A percentile compares a stretch with the other conserved stretches of the same genome.
Evolutionary conservation across 345 rosid genomes (phyloP).

Genomic region (Pistacia vera): DNA sequence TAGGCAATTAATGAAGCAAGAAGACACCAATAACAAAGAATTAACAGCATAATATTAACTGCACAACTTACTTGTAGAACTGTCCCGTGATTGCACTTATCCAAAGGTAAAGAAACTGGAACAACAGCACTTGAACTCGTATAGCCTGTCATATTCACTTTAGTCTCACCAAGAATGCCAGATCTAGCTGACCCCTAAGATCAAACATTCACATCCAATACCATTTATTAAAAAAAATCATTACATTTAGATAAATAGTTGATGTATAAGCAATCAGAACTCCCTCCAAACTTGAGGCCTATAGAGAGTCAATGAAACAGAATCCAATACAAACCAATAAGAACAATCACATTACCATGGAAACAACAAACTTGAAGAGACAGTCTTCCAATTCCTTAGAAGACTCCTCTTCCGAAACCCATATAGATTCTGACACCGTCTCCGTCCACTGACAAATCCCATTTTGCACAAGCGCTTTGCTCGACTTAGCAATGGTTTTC

Average conservation of each 20-base stretch:
- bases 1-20: no score
- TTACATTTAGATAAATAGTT: not conserved
- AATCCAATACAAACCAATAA: not conserved
- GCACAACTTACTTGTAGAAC: conserved; percentile 45
- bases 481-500: conserved; percentile 46
- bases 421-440: conserved; percentile 42
- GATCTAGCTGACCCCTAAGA: conserved; percentile 58
- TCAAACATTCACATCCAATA: not conserved
- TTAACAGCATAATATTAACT: not conserved
- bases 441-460: conserved; percentile 67
- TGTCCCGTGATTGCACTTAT: conserved; percentile 53
- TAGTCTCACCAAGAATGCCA: conserved; percentile 60
- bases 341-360: conserved; percentile 35
- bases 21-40: not conserved
- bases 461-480: conserved; percentile 42
- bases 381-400: conserved; percentile 42
- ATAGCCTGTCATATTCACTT: conserved; percentile 44
- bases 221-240: no score
- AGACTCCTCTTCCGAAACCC: conserved; percentile 36
- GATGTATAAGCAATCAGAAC: not conserved
- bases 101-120: conserved; percentile 55
- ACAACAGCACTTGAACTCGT: conserved; percentile 32
- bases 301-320: not conserved
- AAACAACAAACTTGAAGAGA: conserved; percentile 44
- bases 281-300: not conserved